Evolutionary conservation across 2,329 filamentous ascomycete species (phyloP).

Genomic region (Penicillium brasilianum): DNA sequence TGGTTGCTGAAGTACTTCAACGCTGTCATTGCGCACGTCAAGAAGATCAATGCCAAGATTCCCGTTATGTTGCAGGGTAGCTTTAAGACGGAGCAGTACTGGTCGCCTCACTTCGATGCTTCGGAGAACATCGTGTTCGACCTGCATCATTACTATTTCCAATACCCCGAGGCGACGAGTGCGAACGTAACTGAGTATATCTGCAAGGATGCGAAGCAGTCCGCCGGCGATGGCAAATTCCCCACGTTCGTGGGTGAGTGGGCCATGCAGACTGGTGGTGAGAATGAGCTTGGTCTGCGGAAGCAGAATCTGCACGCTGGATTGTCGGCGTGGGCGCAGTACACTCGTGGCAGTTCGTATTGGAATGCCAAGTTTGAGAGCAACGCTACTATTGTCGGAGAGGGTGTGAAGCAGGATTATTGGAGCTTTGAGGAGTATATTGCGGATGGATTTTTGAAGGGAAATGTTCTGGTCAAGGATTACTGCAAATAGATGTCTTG

Average conservation of each 20-base stretch:
- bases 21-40: slow-evolving; percentile 27
- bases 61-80: slow-evolving; percentile 37
- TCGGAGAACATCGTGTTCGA: slow-evolving; percentile 33
- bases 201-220: slow-evolving; percentile 23
- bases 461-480: not conserved
- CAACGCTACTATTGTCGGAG: slow-evolving; percentile 20
- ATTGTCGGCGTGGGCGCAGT: slow-evolving; percentile 20
- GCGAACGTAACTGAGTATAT: slow-evolving; percentile 26
- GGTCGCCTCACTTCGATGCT: slow-evolving; percentile 24
- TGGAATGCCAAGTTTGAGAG: slow-evolving; percentile 29
- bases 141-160: slow-evolving; percentile 34
- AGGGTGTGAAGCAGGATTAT: slow-evolving; percentile 25
- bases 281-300: slow-evolving; percentile 25
- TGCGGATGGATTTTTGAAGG: slow-evolving; percentile 19
- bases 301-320: slow-evolving; percentile 25
- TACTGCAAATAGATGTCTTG: slow-evolving; percentile 5
- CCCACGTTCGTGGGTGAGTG: slow-evolving; percentile 34
- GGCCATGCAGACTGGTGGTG: slow-evolving; percentile 27
- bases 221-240: slow-evolving; percentile 26
- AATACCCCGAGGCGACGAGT: slow-evolving; percentile 22
- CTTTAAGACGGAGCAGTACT: slow-evolving; percentile 32
- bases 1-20: slow-evolving; percentile 33
- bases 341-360: slow-evolving; percentile 28
- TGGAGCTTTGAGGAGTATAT: slow-evolving; percentile 28
- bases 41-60: slow-evolving; percentile 21